Base-by-base conservation (phyloP, 768 basidiomycete species). In the Hericium erinaceus region DNA sequence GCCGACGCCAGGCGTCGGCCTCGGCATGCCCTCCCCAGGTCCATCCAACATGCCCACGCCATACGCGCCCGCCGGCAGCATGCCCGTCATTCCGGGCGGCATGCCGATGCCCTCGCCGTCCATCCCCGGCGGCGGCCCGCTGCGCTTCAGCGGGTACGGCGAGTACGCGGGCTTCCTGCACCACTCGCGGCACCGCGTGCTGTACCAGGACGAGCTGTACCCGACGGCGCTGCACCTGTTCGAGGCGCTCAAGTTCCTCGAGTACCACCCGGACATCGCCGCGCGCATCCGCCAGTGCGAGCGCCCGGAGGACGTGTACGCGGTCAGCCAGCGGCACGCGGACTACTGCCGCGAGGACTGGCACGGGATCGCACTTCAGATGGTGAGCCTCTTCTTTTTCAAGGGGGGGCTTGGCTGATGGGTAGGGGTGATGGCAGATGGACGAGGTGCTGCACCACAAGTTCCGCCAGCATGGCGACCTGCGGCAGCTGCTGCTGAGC, bases 151-250 rank as follows among this genome's bases (percentile, higher is more conserved):
- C 44, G 63, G 62, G 44, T 44, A 49, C 33, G 60, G 61, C 37
- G 68, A 72, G 13, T 74, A 72, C 55, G 65, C 73, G 0, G 77
- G 76, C 1, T 84, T 90, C 68, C 70, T 87, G 67, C 87, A 82
- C 64, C 80, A 83, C 62, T 89, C 89, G 1, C 78, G 74, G 1
- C 81, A 89, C 63, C 75, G 74, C 4, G 77, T 92, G 20, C 56
- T 82, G 55, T 84, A 82, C 67, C 67, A 74, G 39, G 74, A 80
- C 37, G 73, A 72, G 55, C 68, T 70, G 44, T 92, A 84, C 62
- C 86, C 86, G 2, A 85, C 82, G 2, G 89, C 85, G 10, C 68
- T 83, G 63, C 89, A 92, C 62, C 75, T 92, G n/a, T 78, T 82
- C 55, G 87, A 92, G 69, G 87, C 88, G 9, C 72, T 87, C 65